A percentile compares a stretch with the other conserved stretches of the same genome.
These are phyloP conservation scores for Aspergillus spinulosporus DNA, from an alignment of 2,329 filamentous ascomycete species.

Conservation along the genomic window DNA sequence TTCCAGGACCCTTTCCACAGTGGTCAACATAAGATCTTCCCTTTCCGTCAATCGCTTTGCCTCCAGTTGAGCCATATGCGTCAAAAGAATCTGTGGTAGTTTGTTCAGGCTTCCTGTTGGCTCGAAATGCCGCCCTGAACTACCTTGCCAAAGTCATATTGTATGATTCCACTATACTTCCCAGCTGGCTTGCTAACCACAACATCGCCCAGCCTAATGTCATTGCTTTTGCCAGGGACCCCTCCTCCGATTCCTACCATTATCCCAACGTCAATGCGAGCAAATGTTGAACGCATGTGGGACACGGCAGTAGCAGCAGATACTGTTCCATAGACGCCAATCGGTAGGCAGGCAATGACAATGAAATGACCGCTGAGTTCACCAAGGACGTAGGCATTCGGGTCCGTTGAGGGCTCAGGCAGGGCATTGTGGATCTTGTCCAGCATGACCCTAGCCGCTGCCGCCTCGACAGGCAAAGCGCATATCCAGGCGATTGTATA, in stretches of 20 bases:
- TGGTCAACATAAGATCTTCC: not conserved
- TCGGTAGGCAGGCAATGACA: no score
- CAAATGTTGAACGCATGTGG: not conserved
- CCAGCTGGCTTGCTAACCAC: not conserved
- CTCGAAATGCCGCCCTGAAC: not conserved
- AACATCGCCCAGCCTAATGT: slow-evolving; percentile 22
- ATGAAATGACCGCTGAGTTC: no score
- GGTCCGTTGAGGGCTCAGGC: no score
- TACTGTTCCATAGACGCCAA: no score
- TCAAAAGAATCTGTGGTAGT: not conserved
- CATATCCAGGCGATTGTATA: no score
- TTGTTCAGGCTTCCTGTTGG: not conserved
- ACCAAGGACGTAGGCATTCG: no score
- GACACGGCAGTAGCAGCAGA: no score
- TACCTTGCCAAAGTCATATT: slow-evolving; percentile 1
- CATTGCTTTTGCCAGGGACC: slow-evolving; percentile 6
- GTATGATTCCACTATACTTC: slow-evolving; percentile 2
- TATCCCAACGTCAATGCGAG: slow-evolving; percentile 4
- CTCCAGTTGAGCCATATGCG: not conserved
- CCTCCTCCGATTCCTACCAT: slow-evolving; percentile 22
- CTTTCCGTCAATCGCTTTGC: not conserved
- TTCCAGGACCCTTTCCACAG: not conserved
- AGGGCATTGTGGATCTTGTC: no score
- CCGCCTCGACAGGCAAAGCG: no score
- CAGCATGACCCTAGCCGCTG: no score